phyloP scores from a whole-genome alignment of 345 rosid species.

The Reutealis trisperma region DNA sequence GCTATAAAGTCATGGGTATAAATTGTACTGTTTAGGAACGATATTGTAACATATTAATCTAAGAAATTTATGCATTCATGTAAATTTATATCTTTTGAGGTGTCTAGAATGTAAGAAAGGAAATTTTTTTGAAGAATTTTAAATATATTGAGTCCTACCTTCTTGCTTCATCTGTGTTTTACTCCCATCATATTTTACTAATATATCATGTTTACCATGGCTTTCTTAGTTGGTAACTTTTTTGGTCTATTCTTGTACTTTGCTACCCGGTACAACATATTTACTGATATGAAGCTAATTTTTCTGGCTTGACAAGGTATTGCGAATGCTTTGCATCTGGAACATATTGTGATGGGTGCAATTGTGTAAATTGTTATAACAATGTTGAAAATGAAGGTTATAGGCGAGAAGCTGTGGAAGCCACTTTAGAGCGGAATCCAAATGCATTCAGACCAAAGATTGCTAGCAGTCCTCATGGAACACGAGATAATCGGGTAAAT shows the following conservation, averaged over 20 bases:
- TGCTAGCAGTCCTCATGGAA: slow-evolving; percentile 93
- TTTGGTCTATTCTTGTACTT: background rate
- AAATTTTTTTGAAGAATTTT: background rate
- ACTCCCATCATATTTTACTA: background rate
- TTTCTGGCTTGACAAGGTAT: slow-evolving; percentile 52
- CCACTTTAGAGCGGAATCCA: slow-evolving; percentile 94
- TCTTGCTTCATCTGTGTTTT: background rate
- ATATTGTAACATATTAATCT: background rate
- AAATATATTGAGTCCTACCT: background rate
- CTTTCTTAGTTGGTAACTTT: background rate
- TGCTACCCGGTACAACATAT: slow-evolving; percentile 9
- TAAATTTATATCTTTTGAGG: background rate
- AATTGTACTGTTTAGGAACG: background rate
- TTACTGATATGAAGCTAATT: slow-evolving; percentile 5
- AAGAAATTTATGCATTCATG: background rate
- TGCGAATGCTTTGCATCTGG: slow-evolving; percentile 99
- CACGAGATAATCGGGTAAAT: slow-evolving; percentile 69
- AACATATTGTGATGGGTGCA: slow-evolving; percentile 96
- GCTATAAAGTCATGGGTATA: background rate
- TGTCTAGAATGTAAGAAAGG: background rate
- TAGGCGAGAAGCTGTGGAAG: slow-evolving; percentile 90
- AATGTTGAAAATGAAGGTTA: slow-evolving; percentile 91
- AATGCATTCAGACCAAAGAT: slow-evolving; percentile 98
- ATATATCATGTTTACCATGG: background rate
- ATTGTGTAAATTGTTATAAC: slow-evolving; percentile 88